Evolutionary conservation across 108 stramenopile species (phyloP), one percentile per base, ranked within the genome.

Genomic region (Epipyxis sp.): DNA sequence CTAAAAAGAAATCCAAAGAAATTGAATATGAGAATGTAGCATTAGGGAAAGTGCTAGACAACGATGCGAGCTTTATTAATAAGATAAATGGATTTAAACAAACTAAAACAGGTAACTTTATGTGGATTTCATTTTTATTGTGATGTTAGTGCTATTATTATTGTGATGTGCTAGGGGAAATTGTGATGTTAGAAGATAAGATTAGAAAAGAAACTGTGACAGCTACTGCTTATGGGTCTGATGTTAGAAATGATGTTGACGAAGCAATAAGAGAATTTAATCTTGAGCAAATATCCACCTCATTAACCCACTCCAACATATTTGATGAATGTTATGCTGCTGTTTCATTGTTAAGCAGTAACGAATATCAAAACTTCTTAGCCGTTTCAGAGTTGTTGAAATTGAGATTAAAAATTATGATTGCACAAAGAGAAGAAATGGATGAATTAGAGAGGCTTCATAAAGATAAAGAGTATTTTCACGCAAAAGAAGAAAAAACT

Each of bases 371-470:
- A 65, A 32, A 32, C 35, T 65, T 65, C 35, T 25, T 32, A 32
- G 61, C 61, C 6, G 61, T 65, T 32, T 29, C 61, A 3, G 61
- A 65, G 35, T 37, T 65, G 61, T 65, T 65, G 25, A 3, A 25
- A 13, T 32, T 65, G 10, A 16, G 61, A 16, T 65, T 13, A 32
- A 16, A 32, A 32, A 65, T 65, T 37, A 3, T 65, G 3, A 13
- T 25, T 6, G 61, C 61, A 13, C 61, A 65, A 65, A 29, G 61
- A 29, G 13, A 65, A 65, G 61, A 65, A 65, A 25, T 65, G 6
- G 61, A 65, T 32, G 61, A 29, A 32, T 65, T 65, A 32, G 61
- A 65, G 35, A 65, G 6, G 34, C 35, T 65, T 35, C 61, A 65
- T 32, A 16, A 37, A 29, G 61, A 65, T 3, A 29, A 37, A 32